Conservation (phyloP, 2,329 filamentous ascomycete species). For the Penicillium aurantiogriseum region DNA sequence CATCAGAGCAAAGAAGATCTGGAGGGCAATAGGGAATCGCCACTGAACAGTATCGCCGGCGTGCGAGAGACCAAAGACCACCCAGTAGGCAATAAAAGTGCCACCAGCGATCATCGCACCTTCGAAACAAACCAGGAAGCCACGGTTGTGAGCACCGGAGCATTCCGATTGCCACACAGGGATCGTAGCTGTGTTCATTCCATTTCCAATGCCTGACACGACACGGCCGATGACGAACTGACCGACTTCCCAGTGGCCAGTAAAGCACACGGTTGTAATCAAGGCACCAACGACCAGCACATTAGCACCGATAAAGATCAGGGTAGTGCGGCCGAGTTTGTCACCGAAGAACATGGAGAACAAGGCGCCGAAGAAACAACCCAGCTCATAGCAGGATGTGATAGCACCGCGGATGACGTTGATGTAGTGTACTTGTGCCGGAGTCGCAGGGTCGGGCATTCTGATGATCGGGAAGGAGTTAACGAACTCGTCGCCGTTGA, state of each 20-base stretch:
- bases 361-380: slow-evolving; percentile 32
- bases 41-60: slow-evolving; percentile 37
- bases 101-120: slow-evolving; percentile 35
- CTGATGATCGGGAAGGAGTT: slow-evolving; percentile 14
- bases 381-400: slow-evolving; percentile 52
- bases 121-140: slow-evolving; percentile 27
- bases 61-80: slow-evolving; percentile 37
- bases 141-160: slow-evolving; percentile 25
- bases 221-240: slow-evolving; percentile 38
- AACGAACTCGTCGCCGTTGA: slow-evolving; percentile 21
- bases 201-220: slow-evolving; percentile 32
- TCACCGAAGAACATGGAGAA: slow-evolving; percentile 23
- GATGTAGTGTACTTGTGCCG: slow-evolving; percentile 8
- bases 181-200: slow-evolving; percentile 33
- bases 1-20: slow-evolving; percentile 42
- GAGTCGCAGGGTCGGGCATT: slow-evolving; percentile 32
- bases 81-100: slow-evolving; percentile 37
- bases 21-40: slow-evolving; percentile 49
- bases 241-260: slow-evolving; percentile 17
- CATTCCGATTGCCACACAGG: slow-evolving; percentile 37
- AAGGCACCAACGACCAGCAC: slow-evolving; percentile 37
- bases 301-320: slow-evolving; percentile 54
- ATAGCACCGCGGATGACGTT: slow-evolving; percentile 49
- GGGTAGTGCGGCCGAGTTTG: slow-evolving; percentile 29
- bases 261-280: slow-evolving; percentile 17